These are phyloP conservation scores for Starmera stellimalicola DNA, from an alignment of 1,139 yeast genomes.

Conservation along the genomic window DNA sequence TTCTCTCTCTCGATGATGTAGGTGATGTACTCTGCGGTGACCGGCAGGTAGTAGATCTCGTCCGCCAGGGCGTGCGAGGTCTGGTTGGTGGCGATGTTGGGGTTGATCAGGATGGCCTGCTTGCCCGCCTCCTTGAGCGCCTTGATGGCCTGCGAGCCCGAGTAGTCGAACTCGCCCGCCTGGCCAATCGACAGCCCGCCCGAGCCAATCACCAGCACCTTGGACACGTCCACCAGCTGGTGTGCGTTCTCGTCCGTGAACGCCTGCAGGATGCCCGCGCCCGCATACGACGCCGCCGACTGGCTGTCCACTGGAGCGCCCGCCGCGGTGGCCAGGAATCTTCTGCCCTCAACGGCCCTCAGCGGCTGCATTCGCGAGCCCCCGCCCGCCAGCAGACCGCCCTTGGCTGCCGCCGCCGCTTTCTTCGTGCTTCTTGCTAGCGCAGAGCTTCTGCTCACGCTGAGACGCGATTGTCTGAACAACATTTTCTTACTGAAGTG, in stretches of 20 bases:
- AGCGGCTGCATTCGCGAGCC: background rate
- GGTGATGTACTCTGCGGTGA: conserved; percentile 90
- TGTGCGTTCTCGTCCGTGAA: conserved; percentile 30
- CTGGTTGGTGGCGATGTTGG: conserved; percentile 96
- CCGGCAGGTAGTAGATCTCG: conserved; percentile 91
- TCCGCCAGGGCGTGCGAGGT: conserved; percentile 95
- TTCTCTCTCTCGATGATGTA: conserved; percentile 91
- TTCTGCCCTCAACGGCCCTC: background rate
- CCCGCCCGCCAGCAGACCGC: background rate
- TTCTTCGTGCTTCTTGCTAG: conserved; percentile 12
- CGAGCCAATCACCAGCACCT: conserved; percentile 90
- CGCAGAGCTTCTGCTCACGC: conserved; percentile 14
- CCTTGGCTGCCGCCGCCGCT: conserved; percentile 1
- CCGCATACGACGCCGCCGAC: conserved; percentile 36
- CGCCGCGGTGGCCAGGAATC: conserved; percentile 10
- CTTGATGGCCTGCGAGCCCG: conserved; percentile 96
- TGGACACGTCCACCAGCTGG: conserved; percentile 72
- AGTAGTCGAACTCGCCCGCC: conserved; percentile 98
- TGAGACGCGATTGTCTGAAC: conserved; percentile 18
- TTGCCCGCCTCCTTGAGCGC: conserved; percentile 89
- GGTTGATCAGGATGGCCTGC: conserved; percentile 80
- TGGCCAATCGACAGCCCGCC: conserved; percentile 98
- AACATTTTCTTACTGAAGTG: too few species aligned
- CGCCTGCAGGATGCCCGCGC: conserved; percentile 42
- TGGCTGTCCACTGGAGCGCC: conserved; percentile 7